phyloP scores from a whole-genome alignment of 176 grass and related monocot species.

The Cocos nucifera region DNA sequence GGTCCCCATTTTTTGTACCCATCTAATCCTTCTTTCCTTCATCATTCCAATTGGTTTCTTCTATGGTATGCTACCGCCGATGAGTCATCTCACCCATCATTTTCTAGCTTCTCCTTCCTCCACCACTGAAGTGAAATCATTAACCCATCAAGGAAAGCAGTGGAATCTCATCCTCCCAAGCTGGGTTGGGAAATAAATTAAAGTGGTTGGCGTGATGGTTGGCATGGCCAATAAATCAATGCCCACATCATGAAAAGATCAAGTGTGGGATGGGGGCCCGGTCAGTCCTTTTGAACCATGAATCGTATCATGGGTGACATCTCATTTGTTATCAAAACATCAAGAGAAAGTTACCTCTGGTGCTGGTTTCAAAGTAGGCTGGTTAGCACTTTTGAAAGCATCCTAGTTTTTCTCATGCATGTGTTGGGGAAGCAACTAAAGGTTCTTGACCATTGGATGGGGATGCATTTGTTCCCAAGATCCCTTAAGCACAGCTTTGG shows the following conservation, averaged over 20 bases:
- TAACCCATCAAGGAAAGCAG: not conserved
- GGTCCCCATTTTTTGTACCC: not conserved
- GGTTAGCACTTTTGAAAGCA: too few relatives aligned
- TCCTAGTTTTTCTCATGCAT: too few relatives aligned
- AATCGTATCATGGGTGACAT: not conserved
- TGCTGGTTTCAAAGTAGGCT: not conserved
- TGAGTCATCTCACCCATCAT: not conserved
- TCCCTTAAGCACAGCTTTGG: not conserved
- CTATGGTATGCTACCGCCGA: not conserved
- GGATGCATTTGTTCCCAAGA: not conserved
- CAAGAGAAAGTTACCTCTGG: not conserved
- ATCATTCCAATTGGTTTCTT: not conserved
- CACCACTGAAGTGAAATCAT: slow-evolving; percentile 5
- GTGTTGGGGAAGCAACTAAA: too few relatives aligned
- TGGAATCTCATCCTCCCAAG: not conserved
- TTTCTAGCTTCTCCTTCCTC: not conserved
- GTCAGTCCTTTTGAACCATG: not conserved
- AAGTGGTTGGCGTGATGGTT: not conserved
- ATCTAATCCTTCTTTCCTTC: not conserved
- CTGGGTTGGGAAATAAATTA: not conserved
- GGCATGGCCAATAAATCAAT: not conserved
- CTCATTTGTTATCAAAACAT: not conserved
- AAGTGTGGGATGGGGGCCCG: not conserved
- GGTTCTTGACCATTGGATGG: too few relatives aligned
- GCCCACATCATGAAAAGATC: not conserved